Evolutionary conservation across 1,284 basidiomycete genomes (phyloP).

Genomic region (Cryptococcus sp.): DNA sequence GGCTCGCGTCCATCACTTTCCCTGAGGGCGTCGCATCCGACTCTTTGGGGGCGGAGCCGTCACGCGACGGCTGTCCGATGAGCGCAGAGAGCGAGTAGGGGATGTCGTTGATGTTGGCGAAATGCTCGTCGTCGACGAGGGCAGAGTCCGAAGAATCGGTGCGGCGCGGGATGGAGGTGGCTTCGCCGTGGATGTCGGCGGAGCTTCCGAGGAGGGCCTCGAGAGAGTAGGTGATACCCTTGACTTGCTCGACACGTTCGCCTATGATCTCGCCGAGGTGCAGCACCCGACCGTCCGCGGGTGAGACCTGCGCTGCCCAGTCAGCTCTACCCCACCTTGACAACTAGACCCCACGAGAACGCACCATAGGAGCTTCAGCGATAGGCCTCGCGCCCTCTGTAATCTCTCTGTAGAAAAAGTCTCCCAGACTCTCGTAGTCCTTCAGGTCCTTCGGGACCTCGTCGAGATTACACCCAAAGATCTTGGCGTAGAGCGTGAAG

Average conservation of each 20-base stretch:
- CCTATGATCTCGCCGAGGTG: slow-evolving; percentile 88
- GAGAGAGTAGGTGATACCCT: slow-evolving; percentile 94
- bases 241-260: slow-evolving; percentile 87
- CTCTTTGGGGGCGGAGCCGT: not conserved
- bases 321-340: not conserved
- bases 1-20: slow-evolving; percentile 40
- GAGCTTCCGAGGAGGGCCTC: slow-evolving; percentile 79
- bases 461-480: slow-evolving; percentile 91
- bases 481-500: slow-evolving; percentile 75
- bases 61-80: slow-evolving; percentile 45
- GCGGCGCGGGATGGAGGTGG: slow-evolving; percentile 6
- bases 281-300: slow-evolving; percentile 87
- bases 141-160: slow-evolving; percentile 8
- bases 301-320: slow-evolving; percentile 65
- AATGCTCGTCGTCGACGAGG: slow-evolving; percentile 64
- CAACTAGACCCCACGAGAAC: slow-evolving; percentile 40
- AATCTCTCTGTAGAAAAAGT: slow-evolving; percentile 91
- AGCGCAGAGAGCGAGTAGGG: slow-evolving; percentile 88
- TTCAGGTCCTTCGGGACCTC: slow-evolving; percentile 83
- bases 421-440: slow-evolving; percentile 77
- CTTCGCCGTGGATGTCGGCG: slow-evolving; percentile 25
- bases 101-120: slow-evolving; percentile 96
- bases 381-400: slow-evolving; percentile 79
- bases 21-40: slow-evolving; percentile 11
- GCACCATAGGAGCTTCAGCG: slow-evolving; percentile 69